Evolutionary conservation across 495 filamentous ascomycete genomes (phyloP).

Genomic region (Umbilicaria muhlenbergii): DNA sequence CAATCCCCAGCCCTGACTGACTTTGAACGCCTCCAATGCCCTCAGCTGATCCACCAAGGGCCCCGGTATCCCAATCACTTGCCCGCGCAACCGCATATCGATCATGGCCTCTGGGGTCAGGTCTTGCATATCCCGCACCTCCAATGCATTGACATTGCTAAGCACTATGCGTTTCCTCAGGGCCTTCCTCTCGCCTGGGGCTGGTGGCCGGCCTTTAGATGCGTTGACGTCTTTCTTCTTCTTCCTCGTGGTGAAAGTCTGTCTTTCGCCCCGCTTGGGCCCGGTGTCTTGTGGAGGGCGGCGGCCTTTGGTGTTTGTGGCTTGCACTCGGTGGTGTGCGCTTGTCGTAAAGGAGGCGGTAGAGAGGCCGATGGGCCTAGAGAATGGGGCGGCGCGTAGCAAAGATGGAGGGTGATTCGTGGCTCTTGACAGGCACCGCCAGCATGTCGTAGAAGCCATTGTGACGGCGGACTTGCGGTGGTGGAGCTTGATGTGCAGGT

Average conservation of each 20-base stretch:
- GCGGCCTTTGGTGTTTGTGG: constrained; percentile 16
- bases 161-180: constrained; percentile 77
- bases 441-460: constrained; percentile 56
- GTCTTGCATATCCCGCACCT: constrained; percentile 47
- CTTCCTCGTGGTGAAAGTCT: constrained; percentile 25
- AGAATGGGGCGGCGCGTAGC: constrained; percentile 17
- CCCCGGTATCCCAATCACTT: constrained; percentile 54
- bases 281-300: constrained; percentile 9
- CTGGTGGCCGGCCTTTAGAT: constrained; percentile 34
- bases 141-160: constrained; percentile 83
- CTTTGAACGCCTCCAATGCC: constrained; percentile 74
- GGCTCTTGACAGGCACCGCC: constrained; percentile 48
- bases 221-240: constrained; percentile 31
- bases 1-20: constrained; percentile 74
- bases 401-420: constrained; percentile 12
- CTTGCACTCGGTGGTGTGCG: constrained; percentile 25
- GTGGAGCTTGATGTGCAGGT: background rate
- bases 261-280: constrained; percentile 17
- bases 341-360: constrained; percentile 24
- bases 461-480: constrained; percentile 2
- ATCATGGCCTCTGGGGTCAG: constrained; percentile 39
- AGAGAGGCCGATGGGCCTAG: constrained; percentile 20
- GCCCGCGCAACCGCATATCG: constrained; percentile 37
- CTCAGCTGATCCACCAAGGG: constrained; percentile 61
- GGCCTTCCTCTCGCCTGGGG: constrained; percentile 68